Evolutionary conservation across 208 protist genomes (phyloP).

Genomic region (Angomonas ambiguus): DNA sequence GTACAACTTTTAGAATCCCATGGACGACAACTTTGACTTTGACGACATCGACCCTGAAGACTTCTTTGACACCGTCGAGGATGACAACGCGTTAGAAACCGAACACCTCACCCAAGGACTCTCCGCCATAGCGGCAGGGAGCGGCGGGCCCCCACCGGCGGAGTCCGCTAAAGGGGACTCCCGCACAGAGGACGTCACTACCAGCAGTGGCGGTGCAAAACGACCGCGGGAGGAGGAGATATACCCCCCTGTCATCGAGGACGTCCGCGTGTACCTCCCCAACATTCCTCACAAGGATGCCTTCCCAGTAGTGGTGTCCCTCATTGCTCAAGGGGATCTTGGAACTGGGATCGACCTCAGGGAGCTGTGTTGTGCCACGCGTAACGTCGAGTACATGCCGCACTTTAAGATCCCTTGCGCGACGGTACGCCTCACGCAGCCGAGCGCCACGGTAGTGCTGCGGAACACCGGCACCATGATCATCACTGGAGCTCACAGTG

Average conservation of each 20-base stretch:
- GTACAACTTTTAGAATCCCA: neutral
- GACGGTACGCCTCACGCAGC: constrained; percentile 81
- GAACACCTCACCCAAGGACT: neutral
- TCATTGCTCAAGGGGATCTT: constrained; percentile 73
- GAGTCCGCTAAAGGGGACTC: neutral
- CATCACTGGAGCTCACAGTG: constrained; percentile 72
- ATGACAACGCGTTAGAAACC: neutral
- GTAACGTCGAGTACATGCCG: constrained; percentile 86
- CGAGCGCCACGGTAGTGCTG: constrained; percentile 64
- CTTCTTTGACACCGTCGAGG: constrained; percentile 21
- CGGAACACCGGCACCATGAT: constrained; percentile 72
- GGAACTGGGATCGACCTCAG: constrained; percentile 69
- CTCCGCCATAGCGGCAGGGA: neutral
- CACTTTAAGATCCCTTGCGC: constrained; percentile 50
- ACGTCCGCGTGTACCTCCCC: constrained; percentile 62
- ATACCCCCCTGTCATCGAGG: constrained; percentile 24
- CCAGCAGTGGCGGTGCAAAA: neutral
- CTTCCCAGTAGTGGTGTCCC: constrained; percentile 69
- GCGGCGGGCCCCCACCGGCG: neutral
- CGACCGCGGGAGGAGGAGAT: neutral
- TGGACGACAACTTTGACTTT: constrained; percentile 17
- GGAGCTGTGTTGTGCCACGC: constrained; percentile 73
- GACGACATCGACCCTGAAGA: constrained; percentile 19
- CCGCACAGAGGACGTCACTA: neutral
- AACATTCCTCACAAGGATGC: constrained; percentile 48